Evolutionary conservation across 2,329 filamentous ascomycete species (phyloP).

Genomic region (Endothia cerciana): DNA sequence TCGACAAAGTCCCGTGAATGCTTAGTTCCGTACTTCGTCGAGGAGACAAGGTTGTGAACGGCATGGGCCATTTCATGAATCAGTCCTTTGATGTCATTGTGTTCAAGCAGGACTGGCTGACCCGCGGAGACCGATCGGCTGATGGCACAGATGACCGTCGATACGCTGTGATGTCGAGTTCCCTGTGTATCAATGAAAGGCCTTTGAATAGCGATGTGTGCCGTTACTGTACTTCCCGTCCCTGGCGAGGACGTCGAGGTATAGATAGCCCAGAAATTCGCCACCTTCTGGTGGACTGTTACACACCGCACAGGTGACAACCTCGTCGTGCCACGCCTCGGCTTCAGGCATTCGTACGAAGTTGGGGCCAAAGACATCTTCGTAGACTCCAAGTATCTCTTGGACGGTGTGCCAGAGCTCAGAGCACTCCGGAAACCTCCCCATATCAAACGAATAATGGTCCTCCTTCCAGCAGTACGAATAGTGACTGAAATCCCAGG

Average conservation of each 20-base stretch:
- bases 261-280: constrained; percentile 1
- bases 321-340: not conserved
- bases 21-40: constrained; percentile 1
- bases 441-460: not conserved
- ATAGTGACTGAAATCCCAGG: constrained; percentile 1
- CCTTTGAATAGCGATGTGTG: not conserved
- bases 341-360: not conserved
- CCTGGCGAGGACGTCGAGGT: constrained; percentile 3
- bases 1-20: constrained; percentile 10
- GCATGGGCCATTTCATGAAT: constrained; percentile 5
- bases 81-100: not conserved
- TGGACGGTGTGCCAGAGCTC: constrained; percentile 1
- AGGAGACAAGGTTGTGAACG: constrained; percentile 3
- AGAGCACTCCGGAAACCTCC: not conserved
- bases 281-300: not conserved
- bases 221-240: not conserved
- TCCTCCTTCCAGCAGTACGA: not conserved
- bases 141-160: not conserved
- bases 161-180: not conserved
- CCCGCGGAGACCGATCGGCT: not conserved
- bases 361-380: not conserved
- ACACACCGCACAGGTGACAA: not conserved
- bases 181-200: not conserved
- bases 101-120: not conserved
- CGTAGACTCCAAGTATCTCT: not conserved